Evolutionary conservation across 441 rosid species (phyloP).

Genomic region (Hura crepitans): DNA sequence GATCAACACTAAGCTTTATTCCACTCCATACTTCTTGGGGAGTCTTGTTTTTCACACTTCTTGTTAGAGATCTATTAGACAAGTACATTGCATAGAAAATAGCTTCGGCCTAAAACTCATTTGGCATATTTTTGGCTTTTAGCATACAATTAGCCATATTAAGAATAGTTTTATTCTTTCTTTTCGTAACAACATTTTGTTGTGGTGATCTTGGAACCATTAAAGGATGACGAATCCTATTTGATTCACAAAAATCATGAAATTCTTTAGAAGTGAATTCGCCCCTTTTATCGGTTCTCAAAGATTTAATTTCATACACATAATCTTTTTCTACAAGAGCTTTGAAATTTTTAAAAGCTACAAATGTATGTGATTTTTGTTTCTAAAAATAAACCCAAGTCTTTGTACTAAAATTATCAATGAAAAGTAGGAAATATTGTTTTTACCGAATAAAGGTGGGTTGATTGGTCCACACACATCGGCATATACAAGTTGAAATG

Average conservation of each 20-base stretch:
- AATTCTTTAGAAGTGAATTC: not conserved
- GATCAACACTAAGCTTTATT: no score
- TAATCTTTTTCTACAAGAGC: no score
- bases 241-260: not conserved
- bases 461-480: no score
- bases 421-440: no score
- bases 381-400: no score
- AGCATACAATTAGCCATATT: not conserved
- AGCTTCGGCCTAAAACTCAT: not conserved
- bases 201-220: not conserved
- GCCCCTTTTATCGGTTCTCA: not conserved
- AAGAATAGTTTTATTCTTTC: not conserved
- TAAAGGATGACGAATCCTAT: not conserved
- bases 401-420: no score
- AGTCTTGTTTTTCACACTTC: not conserved
- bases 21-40: not conserved
- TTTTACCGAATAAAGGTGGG: no score
- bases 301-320: not conserved
- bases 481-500: no score
- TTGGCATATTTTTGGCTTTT: not conserved
- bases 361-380: no score
- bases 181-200: not conserved
- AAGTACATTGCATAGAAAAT: not conserved
- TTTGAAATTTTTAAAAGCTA: no score
- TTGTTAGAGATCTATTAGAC: not conserved